These are phyloP conservation scores for Beauveria rudraprayagi DNA, from an alignment of 2,329 filamentous ascomycete species.

Conservation along the genomic window DNA sequence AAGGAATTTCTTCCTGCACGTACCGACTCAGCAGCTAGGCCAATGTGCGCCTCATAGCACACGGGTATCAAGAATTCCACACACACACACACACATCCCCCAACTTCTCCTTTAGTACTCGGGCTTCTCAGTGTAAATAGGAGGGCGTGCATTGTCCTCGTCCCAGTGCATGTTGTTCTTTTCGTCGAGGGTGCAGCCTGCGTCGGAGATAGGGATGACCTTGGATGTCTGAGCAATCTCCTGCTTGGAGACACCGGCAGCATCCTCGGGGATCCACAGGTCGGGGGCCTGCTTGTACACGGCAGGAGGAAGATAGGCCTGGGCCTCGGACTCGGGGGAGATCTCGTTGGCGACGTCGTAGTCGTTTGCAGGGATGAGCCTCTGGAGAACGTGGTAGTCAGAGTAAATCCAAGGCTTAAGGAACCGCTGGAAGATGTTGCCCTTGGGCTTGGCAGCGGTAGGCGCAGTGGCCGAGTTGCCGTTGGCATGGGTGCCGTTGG, in stretches of 20 bases:
- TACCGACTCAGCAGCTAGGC: not conserved
- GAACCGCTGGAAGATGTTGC: slow-evolving; percentile 49
- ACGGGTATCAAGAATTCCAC: slow-evolving; percentile 8
- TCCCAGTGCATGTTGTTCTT: slow-evolving; percentile 44
- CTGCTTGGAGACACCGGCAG: slow-evolving; percentile 59
- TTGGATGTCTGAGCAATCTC: slow-evolving; percentile 60
- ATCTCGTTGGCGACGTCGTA: slow-evolving; percentile 47
- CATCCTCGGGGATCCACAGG: slow-evolving; percentile 71
- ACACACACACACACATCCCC: not conserved
- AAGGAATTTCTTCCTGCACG: not conserved
- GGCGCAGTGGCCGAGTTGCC: slow-evolving; percentile 20
- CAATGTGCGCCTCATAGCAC: slow-evolving; percentile 4
- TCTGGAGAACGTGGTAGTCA: slow-evolving; percentile 63
- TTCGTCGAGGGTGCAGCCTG: slow-evolving; percentile 60
- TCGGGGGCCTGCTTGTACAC: slow-evolving; percentile 53
- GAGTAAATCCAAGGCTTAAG: slow-evolving; percentile 70
- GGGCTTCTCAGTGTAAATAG: slow-evolving; percentile 37
- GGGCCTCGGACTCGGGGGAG: slow-evolving; percentile 49
- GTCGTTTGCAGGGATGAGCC: slow-evolving; percentile 54
- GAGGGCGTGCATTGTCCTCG: slow-evolving; percentile 32
- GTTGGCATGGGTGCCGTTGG: slow-evolving; percentile 19
- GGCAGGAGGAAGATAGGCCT: slow-evolving; percentile 67
- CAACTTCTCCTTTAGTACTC: slow-evolving; percentile 27
- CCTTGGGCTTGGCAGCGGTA: slow-evolving; percentile 32
- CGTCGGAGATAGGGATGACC: slow-evolving; percentile 64